Conservation (phyloP, 2,329 filamentous ascomycete genomes). For the Xylaria sp. region DNA sequence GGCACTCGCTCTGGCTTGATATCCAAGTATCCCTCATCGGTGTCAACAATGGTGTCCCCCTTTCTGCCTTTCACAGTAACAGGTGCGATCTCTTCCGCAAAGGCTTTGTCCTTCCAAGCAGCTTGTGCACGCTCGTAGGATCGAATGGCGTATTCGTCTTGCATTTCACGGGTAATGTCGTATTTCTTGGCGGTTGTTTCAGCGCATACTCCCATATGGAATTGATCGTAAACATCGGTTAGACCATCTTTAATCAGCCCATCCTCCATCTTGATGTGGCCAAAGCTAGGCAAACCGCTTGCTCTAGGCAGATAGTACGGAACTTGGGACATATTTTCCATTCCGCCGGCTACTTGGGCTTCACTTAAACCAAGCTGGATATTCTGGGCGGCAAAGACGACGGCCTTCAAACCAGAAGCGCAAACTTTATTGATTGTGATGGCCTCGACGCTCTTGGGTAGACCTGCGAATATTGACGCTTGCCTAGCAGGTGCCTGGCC, state of each 20-base stretch:
- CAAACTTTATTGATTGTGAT: conserved; percentile 98
- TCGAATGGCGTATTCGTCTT: conserved; percentile 90
- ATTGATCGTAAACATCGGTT: conserved; percentile 95
- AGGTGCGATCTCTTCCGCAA: conserved; percentile 89
- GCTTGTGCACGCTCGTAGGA: conserved; percentile 91
- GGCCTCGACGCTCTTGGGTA: conserved; percentile 83
- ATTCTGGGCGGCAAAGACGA: conserved; percentile 89
- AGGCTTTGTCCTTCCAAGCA: conserved; percentile 85
- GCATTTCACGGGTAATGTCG: conserved; percentile 81
- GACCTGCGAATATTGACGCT: conserved; percentile 87
- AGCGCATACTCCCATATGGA: conserved; percentile 98
- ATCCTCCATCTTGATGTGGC: conserved; percentile 87
- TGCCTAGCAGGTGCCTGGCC: conserved; percentile 94
- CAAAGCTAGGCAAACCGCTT: conserved; percentile 85
- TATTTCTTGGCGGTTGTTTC: conserved; percentile 94
- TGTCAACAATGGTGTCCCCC: conserved; percentile 80
- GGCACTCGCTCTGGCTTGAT: conserved; percentile 88
- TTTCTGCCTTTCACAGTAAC: conserved; percentile 88
- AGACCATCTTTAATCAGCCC: conserved; percentile 94
- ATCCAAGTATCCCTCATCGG: conserved; percentile 90
- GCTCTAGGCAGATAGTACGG: conserved; percentile 90
- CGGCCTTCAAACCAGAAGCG: conserved; percentile 92
- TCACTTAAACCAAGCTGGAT: conserved; percentile 92
- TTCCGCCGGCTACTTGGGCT: conserved; percentile 91
- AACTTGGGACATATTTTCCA: conserved; percentile 97